Evolutionary conservation across 2,329 filamentous ascomycete species (phyloP).

Genomic region (Cercospora sojina): DNA sequence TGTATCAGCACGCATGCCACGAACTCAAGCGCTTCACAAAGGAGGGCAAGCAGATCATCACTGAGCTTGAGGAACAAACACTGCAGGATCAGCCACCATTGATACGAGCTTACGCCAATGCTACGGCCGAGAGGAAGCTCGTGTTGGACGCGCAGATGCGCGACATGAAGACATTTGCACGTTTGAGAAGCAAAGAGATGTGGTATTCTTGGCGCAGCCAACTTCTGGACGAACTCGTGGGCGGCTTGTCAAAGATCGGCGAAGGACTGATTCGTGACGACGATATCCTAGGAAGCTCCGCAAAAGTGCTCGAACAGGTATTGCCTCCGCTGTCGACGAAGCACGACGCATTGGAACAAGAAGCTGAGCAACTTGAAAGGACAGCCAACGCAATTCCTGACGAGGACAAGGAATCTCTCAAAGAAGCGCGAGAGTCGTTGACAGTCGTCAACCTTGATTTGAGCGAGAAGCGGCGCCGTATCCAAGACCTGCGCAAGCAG

Average conservation of each 20-base stretch:
- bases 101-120: constrained; percentile 87
- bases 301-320: constrained; percentile 64
- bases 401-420: constrained; percentile 77
- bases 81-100: constrained; percentile 86
- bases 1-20: constrained; percentile 92
- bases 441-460: constrained; percentile 65
- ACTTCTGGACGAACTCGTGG: constrained; percentile 75
- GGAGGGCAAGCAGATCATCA: constrained; percentile 84
- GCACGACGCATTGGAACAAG: constrained; percentile 60
- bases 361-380: constrained; percentile 64
- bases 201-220: constrained; percentile 99
- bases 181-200: constrained; percentile 87
- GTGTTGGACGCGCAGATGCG: constrained; percentile 97
- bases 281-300: constrained; percentile 63
- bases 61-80: constrained; percentile 85
- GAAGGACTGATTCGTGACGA: constrained; percentile 77
- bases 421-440: constrained; percentile 69
- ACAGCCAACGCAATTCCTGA: constrained; percentile 73
- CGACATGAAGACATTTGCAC: constrained; percentile 90
- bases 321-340: constrained; percentile 65
- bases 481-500: constrained; percentile 66
- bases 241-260: constrained; percentile 72
- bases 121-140: constrained; percentile 75
- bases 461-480: constrained; percentile 64
- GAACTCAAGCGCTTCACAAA: constrained; percentile 97